These are phyloP conservation scores for Fusarium denticulatum DNA, from an alignment of 2,329 filamentous ascomycete genomes.

Conservation along the genomic window DNA sequence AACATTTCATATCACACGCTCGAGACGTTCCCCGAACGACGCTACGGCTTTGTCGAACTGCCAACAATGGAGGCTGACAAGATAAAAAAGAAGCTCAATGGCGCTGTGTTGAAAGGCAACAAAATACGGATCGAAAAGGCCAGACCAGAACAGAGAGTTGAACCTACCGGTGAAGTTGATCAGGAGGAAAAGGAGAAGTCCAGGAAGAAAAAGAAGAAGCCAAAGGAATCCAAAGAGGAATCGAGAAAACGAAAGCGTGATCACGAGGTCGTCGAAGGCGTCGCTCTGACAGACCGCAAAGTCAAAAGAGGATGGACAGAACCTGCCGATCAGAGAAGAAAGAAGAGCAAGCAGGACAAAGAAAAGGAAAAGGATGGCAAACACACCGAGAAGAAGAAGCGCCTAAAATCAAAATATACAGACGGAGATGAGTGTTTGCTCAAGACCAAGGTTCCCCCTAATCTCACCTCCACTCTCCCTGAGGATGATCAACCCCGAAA, in stretches of 20 bases:
- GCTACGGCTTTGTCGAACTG: constrained; percentile 90
- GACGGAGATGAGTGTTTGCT: constrained; percentile 85
- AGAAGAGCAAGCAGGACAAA: constrained; percentile 59
- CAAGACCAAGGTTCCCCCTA: constrained; percentile 75
- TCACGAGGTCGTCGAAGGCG: constrained; percentile 66
- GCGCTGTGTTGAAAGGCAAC: constrained; percentile 81
- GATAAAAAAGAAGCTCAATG: constrained; percentile 89
- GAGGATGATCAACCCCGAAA: constrained; percentile 60
- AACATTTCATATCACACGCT: constrained; percentile 90
- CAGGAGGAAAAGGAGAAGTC: constrained; percentile 42
- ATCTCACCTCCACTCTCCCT: constrained; percentile 54
- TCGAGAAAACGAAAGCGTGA: constrained; percentile 63
- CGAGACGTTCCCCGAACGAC: constrained; percentile 88
- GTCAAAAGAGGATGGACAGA: constrained; percentile 93
- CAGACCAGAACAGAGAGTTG: constrained; percentile 61
- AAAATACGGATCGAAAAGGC: constrained; percentile 90
- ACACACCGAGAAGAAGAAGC: constrained; percentile 66
- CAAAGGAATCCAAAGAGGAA: constrained; percentile 50
- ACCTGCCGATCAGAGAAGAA: constrained; percentile 60
- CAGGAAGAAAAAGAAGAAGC: constrained; percentile 49
- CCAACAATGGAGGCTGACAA: constrained; percentile 87
- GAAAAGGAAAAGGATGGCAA: constrained; percentile 58
- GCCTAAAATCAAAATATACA: constrained; percentile 80
- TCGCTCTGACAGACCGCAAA: constrained; percentile 78
- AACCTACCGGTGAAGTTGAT: constrained; percentile 49